Evolutionary conservation across 2,329 filamentous ascomycete genomes (phyloP), one percentile per base, ranked within the genome.

Genomic region (Penicillium sp.): DNA sequence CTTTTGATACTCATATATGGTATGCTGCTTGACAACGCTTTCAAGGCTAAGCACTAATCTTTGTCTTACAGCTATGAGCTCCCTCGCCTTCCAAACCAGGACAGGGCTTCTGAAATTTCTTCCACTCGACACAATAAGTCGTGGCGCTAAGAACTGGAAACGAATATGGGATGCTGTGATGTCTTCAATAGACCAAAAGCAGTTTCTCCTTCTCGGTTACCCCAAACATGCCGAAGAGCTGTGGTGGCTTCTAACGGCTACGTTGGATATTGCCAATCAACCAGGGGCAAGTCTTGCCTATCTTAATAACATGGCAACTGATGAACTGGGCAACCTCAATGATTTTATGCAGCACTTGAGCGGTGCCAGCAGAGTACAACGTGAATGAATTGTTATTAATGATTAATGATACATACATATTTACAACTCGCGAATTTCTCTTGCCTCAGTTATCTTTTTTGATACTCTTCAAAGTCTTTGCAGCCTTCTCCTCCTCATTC

Each of bases 211-310:
- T 35, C 49, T 69, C 4, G 68, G 68, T 1, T 70, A 70, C 37
- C 67, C 67, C 2, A 70, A 70, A 57, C 68, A 70, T 46, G 67
- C 67, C 3, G 62, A 70, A 48, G 67, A 70, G 37, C 60, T 70
- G 20, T 70, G 68, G 68, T 64, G 66, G 64, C 48, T 70, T 4
- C 46, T 70, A 25, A 70, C 62, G 26, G 64, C 62, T 27, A 68
- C 65, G 6, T 49, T 70, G 40, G 59, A 70, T 27, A 49, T 62
- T 31, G 47, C 61, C 11, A 56, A 54, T 6, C 53, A 60, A 15
- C 50, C 50, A 2, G 55, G 54, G 11, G 53, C 56, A 3, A 62
- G 37, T 12, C 53, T 64, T 27, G 56, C 54, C 6, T 70, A 70
- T 49, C 58, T 70, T 35, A 66, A 70, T 22, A 65, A 54, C 40